These are phyloP conservation scores for Ganoderma leucocontextum DNA, from an alignment of 1,284 basidiomycete genomes.

Conservation along the genomic window DNA sequence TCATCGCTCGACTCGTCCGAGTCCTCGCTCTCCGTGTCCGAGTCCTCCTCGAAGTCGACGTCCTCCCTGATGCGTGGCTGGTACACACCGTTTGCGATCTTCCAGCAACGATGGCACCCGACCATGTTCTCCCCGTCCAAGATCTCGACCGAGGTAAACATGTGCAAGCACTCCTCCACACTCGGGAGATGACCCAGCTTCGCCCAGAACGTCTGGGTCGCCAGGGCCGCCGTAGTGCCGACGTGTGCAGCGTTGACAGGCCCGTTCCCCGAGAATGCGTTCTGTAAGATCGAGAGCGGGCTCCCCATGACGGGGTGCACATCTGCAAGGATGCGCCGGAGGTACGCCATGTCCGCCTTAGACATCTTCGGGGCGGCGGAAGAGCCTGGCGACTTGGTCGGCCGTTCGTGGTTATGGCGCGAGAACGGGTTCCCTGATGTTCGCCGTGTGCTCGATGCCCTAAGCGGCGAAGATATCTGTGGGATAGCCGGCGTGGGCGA, in stretches of 20 bases:
- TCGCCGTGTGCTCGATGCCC: constrained; percentile 21
- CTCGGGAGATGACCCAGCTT: constrained; percentile 61
- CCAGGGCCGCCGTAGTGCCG: constrained; percentile 34
- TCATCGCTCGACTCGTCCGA: constrained; percentile 12
- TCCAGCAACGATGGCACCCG: constrained; percentile 94
- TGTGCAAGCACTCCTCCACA: constrained; percentile 78
- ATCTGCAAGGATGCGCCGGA: constrained; percentile 72
- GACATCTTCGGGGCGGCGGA: constrained; percentile 59
- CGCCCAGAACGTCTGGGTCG: constrained; percentile 52
- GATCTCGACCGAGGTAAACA: constrained; percentile 91
- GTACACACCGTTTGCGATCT: constrained; percentile 75
- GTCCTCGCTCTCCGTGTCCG: constrained; percentile 40
- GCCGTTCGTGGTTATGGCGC: constrained; percentile 23
- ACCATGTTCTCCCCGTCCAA: constrained; percentile 95
- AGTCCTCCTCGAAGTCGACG: constrained; percentile 47
- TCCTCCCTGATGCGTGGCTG: constrained; percentile 44
- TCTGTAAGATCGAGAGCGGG: constrained; percentile 56
- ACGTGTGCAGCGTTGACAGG: constrained; percentile 10
- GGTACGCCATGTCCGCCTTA: constrained; percentile 65
- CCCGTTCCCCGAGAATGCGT: constrained; percentile 34
- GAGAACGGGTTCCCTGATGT: constrained; percentile 30
- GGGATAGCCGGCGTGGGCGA: constrained; percentile 20
- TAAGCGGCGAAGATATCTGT: constrained; percentile 16
- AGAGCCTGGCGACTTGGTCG: constrained; percentile 40
- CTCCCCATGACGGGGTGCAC: constrained; percentile 47